phyloP scores from a whole-genome alignment of 2,329 filamentous ascomycete species.

The Colletotrichum siamense region DNA sequence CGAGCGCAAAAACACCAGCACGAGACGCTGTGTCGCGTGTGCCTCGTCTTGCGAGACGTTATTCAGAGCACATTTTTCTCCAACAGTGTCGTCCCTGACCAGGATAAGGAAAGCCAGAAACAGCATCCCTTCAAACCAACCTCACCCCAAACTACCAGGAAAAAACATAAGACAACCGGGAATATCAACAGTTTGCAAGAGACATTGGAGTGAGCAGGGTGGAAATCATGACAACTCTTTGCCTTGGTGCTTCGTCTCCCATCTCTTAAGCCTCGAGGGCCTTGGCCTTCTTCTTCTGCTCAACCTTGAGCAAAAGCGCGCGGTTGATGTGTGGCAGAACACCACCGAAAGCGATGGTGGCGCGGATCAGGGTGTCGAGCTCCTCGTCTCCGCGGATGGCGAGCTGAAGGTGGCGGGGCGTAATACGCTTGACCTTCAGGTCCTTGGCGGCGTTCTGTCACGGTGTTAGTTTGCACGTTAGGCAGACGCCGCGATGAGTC shows the following conservation, averaged over 20 bases:
- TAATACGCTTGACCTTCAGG: slow-evolving; percentile 99
- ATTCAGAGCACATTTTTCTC: neutral
- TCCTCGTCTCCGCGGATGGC: slow-evolving; percentile 99
- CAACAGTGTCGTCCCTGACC: slow-evolving; percentile 10
- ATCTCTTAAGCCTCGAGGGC: slow-evolving; percentile 30
- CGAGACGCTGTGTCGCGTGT: neutral
- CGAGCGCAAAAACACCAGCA: neutral
- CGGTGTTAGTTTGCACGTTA: slow-evolving; percentile 17
- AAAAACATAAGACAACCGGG: slow-evolving; percentile 10
- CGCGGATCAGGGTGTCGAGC: slow-evolving; percentile 94
- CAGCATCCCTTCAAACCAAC: slow-evolving; percentile 12
- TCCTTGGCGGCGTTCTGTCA: slow-evolving; percentile 93
- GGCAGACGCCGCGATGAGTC: neutral
- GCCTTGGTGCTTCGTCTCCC: neutral
- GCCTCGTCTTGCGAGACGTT: neutral
- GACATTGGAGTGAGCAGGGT: slow-evolving; percentile 13
- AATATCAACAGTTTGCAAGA: slow-evolving; percentile 9
- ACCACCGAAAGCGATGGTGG: slow-evolving; percentile 98
- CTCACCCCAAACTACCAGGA: slow-evolving; percentile 1
- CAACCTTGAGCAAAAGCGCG: slow-evolving; percentile 91
- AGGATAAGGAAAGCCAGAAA: slow-evolving; percentile 4
- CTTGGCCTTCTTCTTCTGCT: slow-evolving; percentile 92
- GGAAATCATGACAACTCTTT: slow-evolving; percentile 16
- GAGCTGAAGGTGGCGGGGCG: slow-evolving; percentile 94
- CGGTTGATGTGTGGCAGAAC: slow-evolving; percentile 99